Evolutionary conservation across 1,284 basidiomycete species (phyloP), one percentile per base, ranked within the genome.

Genomic region (Moesziomyces antarcticus): DNA sequence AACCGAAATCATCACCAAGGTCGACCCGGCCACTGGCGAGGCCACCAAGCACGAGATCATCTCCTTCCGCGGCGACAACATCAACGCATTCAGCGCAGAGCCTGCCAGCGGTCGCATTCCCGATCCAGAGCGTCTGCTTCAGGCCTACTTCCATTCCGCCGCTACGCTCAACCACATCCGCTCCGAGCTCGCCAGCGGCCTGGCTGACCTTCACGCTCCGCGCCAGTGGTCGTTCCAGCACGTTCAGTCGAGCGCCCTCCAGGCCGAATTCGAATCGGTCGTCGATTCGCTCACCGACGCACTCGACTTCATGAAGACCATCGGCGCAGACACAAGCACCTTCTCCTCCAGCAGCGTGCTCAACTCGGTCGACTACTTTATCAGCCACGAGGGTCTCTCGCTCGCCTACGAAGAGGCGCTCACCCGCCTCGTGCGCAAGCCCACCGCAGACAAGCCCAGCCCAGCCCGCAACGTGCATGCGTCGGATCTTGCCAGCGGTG

Each of bases 31-130:
- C n/a, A 56, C 75, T 0, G 69, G 68, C 22, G 53, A 73, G 22
- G 68, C 70, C 35, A 75, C 84, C 51, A 82, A 83, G 45, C 60
- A 79, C 35, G 82, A 85, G 56, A 79, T 85, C 0, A 85, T 90
- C 47, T 94, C 91, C 77, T 96, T 95, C 85, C 88, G 93, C 90
- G 96, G 97, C 3, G 95, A 99, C 86, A 98, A 97, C 81, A 91
- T 99, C 47, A 98, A 99, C 75, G 93, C 94, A 87, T 91, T 86
- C 82, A 79, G 83, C 22, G 65, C 84, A 37, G 87, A 90, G 50
- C 71, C 71, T 42, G 56, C 69, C n/a, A 55, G 51, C 20, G 92
- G 96, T 65, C 90, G 96, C 50, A 89, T 87, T 0, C 93, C 96
- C 0, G 90, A 97, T 84, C 95, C 96, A 0, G 90, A 95, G 71